These are phyloP conservation scores for Begonia loranthoides DNA, from an alignment of 306 rosid genomes.

Conservation along the genomic window DNA sequence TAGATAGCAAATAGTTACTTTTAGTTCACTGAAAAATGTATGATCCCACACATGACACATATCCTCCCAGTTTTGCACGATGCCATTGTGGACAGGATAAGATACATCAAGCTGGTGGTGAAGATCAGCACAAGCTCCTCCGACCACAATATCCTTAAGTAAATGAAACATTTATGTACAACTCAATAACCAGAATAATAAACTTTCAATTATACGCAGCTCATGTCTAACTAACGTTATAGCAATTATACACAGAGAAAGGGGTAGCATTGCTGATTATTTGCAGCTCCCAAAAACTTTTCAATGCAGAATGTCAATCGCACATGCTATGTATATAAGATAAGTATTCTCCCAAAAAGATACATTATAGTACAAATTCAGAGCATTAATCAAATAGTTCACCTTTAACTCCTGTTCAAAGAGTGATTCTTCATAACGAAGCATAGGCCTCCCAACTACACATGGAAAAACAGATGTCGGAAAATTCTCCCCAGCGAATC, in stretches of 20 bases:
- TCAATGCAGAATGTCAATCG: too few relatives aligned
- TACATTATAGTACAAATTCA: too few relatives aligned
- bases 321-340: too few relatives aligned
- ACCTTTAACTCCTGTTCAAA: conserved; percentile 84
- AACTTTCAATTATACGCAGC: too few relatives aligned
- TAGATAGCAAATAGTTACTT: conserved; percentile 20
- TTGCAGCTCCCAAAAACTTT: too few relatives aligned
- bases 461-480: conserved; percentile 96
- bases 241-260: too few relatives aligned
- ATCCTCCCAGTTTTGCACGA: conserved; percentile 97
- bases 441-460: conserved; percentile 96
- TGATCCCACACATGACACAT: conserved; percentile 98
- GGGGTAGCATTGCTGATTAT: too few relatives aligned
- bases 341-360: background rate
- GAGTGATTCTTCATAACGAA: conserved; percentile 93
- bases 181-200: too few relatives aligned
- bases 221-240: too few relatives aligned
- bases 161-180: background rate
- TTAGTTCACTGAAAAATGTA: conserved; percentile 79
- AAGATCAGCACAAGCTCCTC: conserved; percentile 80
- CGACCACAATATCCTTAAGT: conserved; percentile 77
- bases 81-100: conserved; percentile 87
- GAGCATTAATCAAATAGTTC: background rate
- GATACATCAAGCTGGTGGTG: conserved; percentile 92
- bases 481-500: conserved; percentile 92